Conservation (phyloP, 129 eudicot genomes). For the Tagetes patula region DNA sequence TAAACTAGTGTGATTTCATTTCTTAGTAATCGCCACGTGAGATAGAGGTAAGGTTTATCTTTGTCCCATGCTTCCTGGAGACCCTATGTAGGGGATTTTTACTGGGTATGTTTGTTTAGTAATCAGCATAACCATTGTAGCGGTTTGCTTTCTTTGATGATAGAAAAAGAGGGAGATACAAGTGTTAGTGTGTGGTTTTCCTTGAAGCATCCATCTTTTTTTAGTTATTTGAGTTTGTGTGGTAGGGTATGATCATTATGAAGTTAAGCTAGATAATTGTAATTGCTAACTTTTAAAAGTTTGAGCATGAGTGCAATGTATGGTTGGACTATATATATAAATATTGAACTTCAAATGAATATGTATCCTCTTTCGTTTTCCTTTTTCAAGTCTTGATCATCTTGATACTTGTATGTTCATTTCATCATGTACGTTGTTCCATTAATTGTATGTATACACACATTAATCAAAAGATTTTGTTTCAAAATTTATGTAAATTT, state of each 20-base stretch:
- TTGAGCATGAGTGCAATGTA: conserved; percentile 33
- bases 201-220: conserved; percentile 24
- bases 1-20: conserved; percentile 8
- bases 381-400: conserved; percentile 18
- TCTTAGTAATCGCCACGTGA: neutral
- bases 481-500: too few relatives aligned
- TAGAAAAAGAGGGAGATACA: conserved; percentile 20
- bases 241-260: conserved; percentile 36
- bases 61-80: too few relatives aligned
- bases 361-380: conserved; percentile 6
- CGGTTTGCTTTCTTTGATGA: conserved; percentile 9
- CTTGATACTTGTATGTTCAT: neutral
- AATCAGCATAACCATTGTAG: too few relatives aligned
- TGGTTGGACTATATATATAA: conserved; percentile 24
- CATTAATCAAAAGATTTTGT: too few relatives aligned
- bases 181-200: conserved; percentile 33
- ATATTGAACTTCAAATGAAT: conserved; percentile 23
- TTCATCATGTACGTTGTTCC: neutral
- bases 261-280: conserved; percentile 37
- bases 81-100: too few relatives aligned
- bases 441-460: too few relatives aligned
- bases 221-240: conserved; percentile 26
- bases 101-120: too few relatives aligned
- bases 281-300: conserved; percentile 38
- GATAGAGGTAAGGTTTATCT: too few relatives aligned